Evolutionary conservation across 176 grass and related monocot species (phyloP).

Genomic region (Oryza punctata): DNA sequence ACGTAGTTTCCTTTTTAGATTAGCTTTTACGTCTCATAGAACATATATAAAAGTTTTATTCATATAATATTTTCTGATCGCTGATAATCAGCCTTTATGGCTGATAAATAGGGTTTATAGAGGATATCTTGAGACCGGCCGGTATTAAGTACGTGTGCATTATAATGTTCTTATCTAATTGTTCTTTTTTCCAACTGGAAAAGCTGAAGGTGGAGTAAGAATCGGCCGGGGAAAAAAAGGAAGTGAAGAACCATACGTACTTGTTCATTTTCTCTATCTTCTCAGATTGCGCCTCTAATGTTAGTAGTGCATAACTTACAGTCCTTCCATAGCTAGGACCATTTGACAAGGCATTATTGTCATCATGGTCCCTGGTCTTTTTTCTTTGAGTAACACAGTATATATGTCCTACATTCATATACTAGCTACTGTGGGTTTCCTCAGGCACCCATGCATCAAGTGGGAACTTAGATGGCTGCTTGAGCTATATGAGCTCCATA

Average conservation of each 20-base stretch:
- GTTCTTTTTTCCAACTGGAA: neutral
- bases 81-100: too few relatives aligned
- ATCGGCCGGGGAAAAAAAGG: too few relatives aligned
- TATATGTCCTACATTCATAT: neutral
- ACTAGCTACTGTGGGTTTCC: conserved; percentile 13
- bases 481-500: neutral
- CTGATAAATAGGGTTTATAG: too few relatives aligned
- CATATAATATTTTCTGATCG: too few relatives aligned
- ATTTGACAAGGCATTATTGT: conserved; percentile 37
- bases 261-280: too few relatives aligned
- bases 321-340: neutral
- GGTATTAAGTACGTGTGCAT: neutral
- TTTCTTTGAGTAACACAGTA: conserved; percentile 25
- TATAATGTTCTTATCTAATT: neutral
- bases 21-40: too few relatives aligned
- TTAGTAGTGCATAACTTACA: neutral
- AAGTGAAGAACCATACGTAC: too few relatives aligned
- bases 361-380: conserved; percentile 29
- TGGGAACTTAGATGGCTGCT: neutral
- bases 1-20: too few relatives aligned
- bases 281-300: conserved; percentile 8
- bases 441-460: neutral
- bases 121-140: neutral
- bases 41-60: too few relatives aligned
- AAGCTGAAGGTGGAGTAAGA: too few relatives aligned